A percentile compares a stretch with the other conserved stretches of the same genome.
These are phyloP conservation scores for Salvia miltiorrhiza DNA, from an alignment of 257 asterid species.

Conservation along the genomic window DNA sequence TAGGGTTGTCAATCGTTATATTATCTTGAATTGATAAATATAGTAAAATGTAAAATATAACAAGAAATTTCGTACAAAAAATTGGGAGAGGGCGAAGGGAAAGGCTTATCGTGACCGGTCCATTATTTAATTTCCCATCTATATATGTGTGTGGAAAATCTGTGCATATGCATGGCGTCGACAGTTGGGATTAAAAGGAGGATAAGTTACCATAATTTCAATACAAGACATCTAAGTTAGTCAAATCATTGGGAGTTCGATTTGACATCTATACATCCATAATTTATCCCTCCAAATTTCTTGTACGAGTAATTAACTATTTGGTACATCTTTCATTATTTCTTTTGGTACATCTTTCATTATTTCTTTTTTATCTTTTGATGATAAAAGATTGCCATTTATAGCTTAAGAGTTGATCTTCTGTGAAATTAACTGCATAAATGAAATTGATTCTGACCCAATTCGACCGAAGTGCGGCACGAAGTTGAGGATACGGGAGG, in stretches of 20 bases:
- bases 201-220: conserved; percentile 4
- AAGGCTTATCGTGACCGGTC: not conserved
- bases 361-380: too few relatives aligned
- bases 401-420: not conserved
- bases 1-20: too few relatives aligned
- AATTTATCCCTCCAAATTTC: conserved; percentile 3
- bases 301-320: not conserved
- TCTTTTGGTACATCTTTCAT: not conserved
- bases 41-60: too few relatives aligned
- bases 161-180: not conserved
- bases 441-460: too few relatives aligned
- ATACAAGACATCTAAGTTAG: conserved; percentile 19
- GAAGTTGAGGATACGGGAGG: too few relatives aligned
- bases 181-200: not conserved
- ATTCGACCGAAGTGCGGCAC: too few relatives aligned
- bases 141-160: not conserved
- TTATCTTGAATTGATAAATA: too few relatives aligned
- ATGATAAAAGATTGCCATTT: not conserved
- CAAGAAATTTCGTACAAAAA: not conserved
- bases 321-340: not conserved
- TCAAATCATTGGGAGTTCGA: conserved; percentile 19
- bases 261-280: conserved; percentile 2
- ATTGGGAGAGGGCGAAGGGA: not conserved
- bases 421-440: too few relatives aligned
- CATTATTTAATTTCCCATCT: not conserved